These are phyloP conservation scores for Trichophyton rubrum DNA, from an alignment of 2,329 filamentous ascomycete genomes.

Conservation along the genomic window DNA sequence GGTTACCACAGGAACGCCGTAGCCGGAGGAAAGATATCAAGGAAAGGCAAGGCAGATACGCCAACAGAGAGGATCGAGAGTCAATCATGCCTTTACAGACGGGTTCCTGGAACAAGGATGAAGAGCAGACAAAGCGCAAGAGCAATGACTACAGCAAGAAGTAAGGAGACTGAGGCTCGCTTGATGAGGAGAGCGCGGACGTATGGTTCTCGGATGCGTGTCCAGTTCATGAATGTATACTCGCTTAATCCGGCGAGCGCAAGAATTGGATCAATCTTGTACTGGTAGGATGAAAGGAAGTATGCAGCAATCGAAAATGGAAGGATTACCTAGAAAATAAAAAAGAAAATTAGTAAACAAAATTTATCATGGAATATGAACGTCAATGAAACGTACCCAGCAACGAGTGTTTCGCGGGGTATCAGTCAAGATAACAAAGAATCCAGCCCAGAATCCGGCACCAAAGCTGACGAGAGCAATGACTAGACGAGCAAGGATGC, in stretches of 20 bases:
- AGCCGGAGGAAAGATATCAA: not conserved
- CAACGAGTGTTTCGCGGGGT: constrained; percentile 59
- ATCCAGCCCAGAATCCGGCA: constrained; percentile 85
- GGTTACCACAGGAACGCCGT: not conserved
- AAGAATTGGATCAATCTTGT: constrained; percentile 83
- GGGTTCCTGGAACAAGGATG: constrained; percentile 79
- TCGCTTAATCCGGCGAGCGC: constrained; percentile 85
- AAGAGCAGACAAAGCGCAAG: constrained; percentile 79
- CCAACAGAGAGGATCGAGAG: not conserved
- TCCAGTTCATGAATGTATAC: constrained; percentile 91
- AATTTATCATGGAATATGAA: not conserved
- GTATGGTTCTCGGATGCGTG: constrained; percentile 77
- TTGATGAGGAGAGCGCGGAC: constrained; percentile 75
- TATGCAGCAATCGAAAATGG: constrained; percentile 90
- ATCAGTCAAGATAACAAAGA: constrained; percentile 84
- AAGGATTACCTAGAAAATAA: constrained; percentile 51
- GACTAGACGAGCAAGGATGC: constrained; percentile 72
- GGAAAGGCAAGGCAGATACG: not conserved
- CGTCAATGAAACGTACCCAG: constrained; percentile 53
- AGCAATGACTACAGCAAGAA: constrained; percentile 62
- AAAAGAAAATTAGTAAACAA: constrained; percentile 13
- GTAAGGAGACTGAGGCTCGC: constrained; percentile 67
- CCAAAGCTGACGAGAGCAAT: constrained; percentile 78
- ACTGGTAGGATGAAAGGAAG: constrained; percentile 80
- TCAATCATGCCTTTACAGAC: constrained; percentile 20